Conservation (phyloP, 495 filamentous ascomycete species). For the Cercophora newfieldiana region DNA sequence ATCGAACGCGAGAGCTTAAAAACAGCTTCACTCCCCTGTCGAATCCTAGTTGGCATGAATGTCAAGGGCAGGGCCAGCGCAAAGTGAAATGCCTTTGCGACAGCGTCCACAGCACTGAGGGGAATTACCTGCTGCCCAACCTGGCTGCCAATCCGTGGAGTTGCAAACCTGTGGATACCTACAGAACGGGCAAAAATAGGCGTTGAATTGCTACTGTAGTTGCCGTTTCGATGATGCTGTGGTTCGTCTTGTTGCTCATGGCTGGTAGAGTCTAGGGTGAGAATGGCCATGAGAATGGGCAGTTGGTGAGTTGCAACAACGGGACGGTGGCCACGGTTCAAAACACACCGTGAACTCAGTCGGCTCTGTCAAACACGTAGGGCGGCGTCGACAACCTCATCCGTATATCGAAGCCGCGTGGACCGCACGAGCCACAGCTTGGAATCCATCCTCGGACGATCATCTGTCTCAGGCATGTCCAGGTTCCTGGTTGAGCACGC, state of each 20-base stretch:
- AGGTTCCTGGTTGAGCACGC: constrained; percentile 16
- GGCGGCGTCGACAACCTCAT: not conserved
- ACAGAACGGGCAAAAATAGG: not conserved
- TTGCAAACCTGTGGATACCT: not conserved
- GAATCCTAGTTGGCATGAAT: constrained; percentile 1
- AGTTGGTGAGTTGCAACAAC: not conserved
- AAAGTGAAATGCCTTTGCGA: not conserved
- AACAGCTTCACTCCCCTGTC: not conserved
- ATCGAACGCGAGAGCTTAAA: not conserved
- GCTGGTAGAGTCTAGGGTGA: not conserved
- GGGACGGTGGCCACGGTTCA: not conserved
- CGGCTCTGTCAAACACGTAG: not conserved
- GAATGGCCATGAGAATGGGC: too few relatives aligned
- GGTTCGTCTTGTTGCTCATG: not conserved
- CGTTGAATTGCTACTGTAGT: not conserved
- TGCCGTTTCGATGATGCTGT: too few relatives aligned
- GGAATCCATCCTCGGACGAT: constrained; percentile 17
- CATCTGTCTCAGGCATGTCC: constrained; percentile 24
- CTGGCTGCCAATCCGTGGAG: not conserved
- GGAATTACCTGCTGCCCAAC: not conserved
- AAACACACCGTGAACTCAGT: not conserved
- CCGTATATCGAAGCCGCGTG: not conserved
- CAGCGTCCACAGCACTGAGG: not conserved
- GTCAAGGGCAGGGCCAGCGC: not conserved
- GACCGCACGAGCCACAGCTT: constrained; percentile 1